Evolutionary conservation across 2,329 filamentous ascomycete genomes (phyloP).

Genomic region (Tolypocladium guangdongense): DNA sequence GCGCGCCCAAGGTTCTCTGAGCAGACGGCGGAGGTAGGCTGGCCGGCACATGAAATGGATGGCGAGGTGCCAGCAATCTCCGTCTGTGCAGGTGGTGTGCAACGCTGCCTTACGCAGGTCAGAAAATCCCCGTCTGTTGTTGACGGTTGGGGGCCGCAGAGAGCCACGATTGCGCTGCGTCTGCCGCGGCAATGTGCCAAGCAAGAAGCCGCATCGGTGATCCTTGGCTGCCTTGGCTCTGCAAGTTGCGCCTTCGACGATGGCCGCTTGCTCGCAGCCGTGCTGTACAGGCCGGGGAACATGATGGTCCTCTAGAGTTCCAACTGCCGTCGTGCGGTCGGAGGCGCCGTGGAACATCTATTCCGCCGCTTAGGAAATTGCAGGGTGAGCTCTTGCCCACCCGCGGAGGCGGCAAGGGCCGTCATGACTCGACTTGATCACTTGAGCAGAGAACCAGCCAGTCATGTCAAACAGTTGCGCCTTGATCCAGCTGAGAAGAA

Average conservation of each 20-base stretch:
- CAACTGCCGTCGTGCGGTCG: too few species aligned
- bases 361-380: background rate
- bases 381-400: too few species aligned
- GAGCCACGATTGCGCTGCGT: background rate
- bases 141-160: background rate
- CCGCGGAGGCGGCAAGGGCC: too few species aligned
- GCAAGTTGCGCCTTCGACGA: background rate
- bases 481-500: too few species aligned
- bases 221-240: background rate
- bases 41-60: background rate
- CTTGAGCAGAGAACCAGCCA: too few species aligned
- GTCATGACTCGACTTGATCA: too few species aligned
- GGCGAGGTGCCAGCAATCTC: background rate
- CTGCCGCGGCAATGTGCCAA: background rate
- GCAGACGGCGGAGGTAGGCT: background rate
- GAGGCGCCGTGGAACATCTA: background rate
- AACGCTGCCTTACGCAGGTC: too few species aligned
- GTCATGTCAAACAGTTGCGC: too few species aligned
- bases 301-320: background rate
- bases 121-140: background rate
- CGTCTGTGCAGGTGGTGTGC: background rate
- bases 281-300: background rate
- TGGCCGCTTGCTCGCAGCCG: background rate
- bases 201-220: background rate
- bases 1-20: background rate